Evolutionary conservation across 1,284 basidiomycete genomes (phyloP).

Genomic region (Laetiporus sulphureus): DNA sequence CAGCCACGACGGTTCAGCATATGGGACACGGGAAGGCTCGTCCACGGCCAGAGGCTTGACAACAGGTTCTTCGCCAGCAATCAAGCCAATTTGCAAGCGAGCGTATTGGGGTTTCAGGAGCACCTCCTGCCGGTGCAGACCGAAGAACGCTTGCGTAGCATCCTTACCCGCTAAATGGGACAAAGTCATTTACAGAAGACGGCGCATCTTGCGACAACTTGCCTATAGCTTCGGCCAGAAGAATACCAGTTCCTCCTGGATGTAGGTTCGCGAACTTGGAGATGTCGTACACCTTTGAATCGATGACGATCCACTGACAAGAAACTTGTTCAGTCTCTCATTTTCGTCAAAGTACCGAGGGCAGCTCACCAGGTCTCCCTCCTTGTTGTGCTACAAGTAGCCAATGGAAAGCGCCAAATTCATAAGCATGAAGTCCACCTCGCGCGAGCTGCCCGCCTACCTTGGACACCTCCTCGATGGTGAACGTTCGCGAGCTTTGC

Average conservation of each 20-base stretch:
- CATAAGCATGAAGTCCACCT: too few relatives aligned
- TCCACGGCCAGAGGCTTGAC: slow-evolving; percentile 60
- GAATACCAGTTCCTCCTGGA: slow-evolving; percentile 74
- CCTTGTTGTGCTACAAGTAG: slow-evolving; percentile 6
- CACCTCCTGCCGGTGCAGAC: slow-evolving; percentile 87
- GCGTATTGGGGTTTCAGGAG: slow-evolving; percentile 77
- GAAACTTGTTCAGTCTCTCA: slow-evolving; percentile 2
- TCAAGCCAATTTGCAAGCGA: slow-evolving; percentile 74
- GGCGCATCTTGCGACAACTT: neutral
- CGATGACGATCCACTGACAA: slow-evolving; percentile 76
- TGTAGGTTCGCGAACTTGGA: slow-evolving; percentile 75
- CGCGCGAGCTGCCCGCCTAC: neutral
- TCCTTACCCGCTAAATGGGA: slow-evolving; percentile 58
- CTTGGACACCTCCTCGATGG: slow-evolving; percentile 39
- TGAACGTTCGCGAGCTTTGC: slow-evolving; percentile 1
- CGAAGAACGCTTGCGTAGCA: slow-evolving; percentile 85
- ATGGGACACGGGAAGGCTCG: slow-evolving; percentile 73
- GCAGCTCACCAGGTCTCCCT: slow-evolving; percentile 7
- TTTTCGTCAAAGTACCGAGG: neutral
- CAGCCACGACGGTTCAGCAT: slow-evolving; percentile 89
- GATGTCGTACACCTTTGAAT: slow-evolving; percentile 78
- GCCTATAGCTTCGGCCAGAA: slow-evolving; percentile 7
- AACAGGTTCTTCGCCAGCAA: slow-evolving; percentile 59
- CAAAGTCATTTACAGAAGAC: neutral
- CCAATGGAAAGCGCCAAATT: neutral